These are phyloP conservation scores for Fusarium duplospermum DNA, from an alignment of 2,329 filamentous ascomycete species.

Conservation along the genomic window DNA sequence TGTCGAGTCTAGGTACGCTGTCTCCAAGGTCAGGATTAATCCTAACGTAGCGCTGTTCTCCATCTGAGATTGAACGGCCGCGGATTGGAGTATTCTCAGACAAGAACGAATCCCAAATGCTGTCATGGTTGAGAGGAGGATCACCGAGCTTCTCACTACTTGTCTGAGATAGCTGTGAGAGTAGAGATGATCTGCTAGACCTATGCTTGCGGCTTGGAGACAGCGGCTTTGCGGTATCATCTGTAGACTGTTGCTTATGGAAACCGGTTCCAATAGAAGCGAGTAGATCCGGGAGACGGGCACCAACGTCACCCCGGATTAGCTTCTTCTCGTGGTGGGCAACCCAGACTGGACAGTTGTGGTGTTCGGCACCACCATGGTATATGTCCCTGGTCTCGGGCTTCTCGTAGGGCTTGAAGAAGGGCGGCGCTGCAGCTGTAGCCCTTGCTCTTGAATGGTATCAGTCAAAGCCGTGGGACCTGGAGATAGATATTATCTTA, in stretches of 20 bases:
- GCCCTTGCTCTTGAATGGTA: not conserved
- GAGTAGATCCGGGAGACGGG: not conserved
- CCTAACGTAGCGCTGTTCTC: not conserved
- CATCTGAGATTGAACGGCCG: not conserved
- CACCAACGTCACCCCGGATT: not conserved
- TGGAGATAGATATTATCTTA: no score
- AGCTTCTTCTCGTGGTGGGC: not conserved
- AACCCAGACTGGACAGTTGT: not conserved
- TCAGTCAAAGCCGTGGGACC: no score
- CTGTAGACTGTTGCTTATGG: not conserved
- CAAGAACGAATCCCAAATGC: not conserved
- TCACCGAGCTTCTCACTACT: not conserved
- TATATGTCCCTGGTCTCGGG: not conserved
- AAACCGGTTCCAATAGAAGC: not conserved
- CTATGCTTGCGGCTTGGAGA: not conserved
- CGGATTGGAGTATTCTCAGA: not conserved
- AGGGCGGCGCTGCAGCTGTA: not conserved
- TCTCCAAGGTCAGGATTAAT: not conserved
- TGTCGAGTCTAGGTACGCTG: not conserved
- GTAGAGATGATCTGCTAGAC: not conserved
- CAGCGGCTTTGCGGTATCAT: not conserved
- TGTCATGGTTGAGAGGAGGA: not conserved
- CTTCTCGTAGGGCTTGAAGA: not conserved
- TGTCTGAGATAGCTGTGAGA: not conserved
- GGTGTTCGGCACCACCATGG: not conserved